Evolutionary conservation across 441 rosid species (phyloP).

Genomic region (Bocquillonia castaneifolia): DNA sequence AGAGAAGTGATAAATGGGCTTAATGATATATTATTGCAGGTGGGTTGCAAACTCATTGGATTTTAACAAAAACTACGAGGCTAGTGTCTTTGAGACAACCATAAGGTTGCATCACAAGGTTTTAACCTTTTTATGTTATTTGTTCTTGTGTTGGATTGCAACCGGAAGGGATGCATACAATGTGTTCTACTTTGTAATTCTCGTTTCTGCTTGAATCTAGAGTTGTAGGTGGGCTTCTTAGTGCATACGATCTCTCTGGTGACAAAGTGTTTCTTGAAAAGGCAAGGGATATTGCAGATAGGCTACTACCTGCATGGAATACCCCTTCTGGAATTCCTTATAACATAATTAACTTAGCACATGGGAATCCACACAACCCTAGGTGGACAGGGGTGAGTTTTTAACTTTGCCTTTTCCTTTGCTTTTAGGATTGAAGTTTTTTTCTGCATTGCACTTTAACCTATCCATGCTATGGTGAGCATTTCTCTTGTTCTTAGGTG

Average conservation of each 20-base stretch:
- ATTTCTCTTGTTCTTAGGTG: background rate
- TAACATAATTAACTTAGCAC: constrained; percentile 73
- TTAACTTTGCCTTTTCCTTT: constrained; percentile 24
- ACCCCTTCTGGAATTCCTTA: constrained; percentile 79
- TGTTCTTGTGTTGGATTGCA: constrained; percentile 1
- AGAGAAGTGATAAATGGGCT: background rate
- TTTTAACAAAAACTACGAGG: constrained; percentile 83
- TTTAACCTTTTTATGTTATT: constrained; percentile 34
- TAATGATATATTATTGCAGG: constrained; percentile 41
- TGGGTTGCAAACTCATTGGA: constrained; percentile 91
- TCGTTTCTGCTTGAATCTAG: constrained; percentile 38
- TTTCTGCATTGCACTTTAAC: background rate
- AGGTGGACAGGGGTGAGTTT: constrained; percentile 80
- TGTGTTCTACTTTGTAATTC: constrained; percentile 5
- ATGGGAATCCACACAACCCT: constrained; percentile 76
- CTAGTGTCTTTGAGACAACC: constrained; percentile 98
- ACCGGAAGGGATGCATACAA: background rate
- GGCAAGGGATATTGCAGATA: constrained; percentile 92
- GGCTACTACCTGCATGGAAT: constrained; percentile 94
- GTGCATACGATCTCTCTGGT: constrained; percentile 89
- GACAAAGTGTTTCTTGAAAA: constrained; percentile 83
- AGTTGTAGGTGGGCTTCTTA: constrained; percentile 98
- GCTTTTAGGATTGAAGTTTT: background rate
- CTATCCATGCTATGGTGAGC: background rate
- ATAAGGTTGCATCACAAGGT: constrained; percentile 90